Base-by-base conservation (phyloP, 163 green algal genomes). In the Scenedesmus sp. region DNA sequence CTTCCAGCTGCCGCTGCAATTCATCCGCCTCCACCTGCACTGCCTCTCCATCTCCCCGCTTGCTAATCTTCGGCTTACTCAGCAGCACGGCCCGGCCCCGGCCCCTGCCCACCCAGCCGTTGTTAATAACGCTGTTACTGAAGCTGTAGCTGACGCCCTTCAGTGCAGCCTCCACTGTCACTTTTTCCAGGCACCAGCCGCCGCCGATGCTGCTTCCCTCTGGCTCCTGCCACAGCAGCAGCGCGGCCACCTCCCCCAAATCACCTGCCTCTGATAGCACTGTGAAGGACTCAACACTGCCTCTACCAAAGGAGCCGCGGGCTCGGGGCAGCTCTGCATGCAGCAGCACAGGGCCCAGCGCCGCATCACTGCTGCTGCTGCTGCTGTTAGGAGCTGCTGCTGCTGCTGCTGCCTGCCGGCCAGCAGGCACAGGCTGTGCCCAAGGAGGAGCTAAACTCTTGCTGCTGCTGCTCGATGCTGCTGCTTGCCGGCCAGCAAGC, bases 61-160 rank as follows among this genome's bases (percentile, higher is more conserved):
- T 87, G 2, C 52, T 70, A 2, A 88, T 20, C 3, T 12, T 16
- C 10, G 77, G 88, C 46, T 67, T 59, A 1, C n/a, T 57, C 79
- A 92, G 60, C 88, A 87, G 2, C 55, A 92, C 79, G 8, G 60
- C 88, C 9, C 76, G 77, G 12, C 18, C 23, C 3, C 20, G 26
- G 46, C 88, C 88, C 15, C 88, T 57, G 20, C 46, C 64, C 34
- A 92, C 46, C 77, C 88, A 92, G 15, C 79, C 82, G 8, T 60
- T 55, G 18, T 64, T 15, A 12, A 10, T 13, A 12, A 67, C 5
- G 1, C 20, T 9, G 18, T 66, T 88, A 60, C 3, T 64, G 81
- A 92, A 92, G 7, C 77, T n/a, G 46, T 77, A 92, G 60, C 26
- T 88, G 10, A 92, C 60, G 6, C 88, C 88, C 62, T 67, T 87